Base-by-base conservation (phyloP, 2,329 filamentous ascomycete genomes). In the Colletotrichum tanaceti region DNA sequence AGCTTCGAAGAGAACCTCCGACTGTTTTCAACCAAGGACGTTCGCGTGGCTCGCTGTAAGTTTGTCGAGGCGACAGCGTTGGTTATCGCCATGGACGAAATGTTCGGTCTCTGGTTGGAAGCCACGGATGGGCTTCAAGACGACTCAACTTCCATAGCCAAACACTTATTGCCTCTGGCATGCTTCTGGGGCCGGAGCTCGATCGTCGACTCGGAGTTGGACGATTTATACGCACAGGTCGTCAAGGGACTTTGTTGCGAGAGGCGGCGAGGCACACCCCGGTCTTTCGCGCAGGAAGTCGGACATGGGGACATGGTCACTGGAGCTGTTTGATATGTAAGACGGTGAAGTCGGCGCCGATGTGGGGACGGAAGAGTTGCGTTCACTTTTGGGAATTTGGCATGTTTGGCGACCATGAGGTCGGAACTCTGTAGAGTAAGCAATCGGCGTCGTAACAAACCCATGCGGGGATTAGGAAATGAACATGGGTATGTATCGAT, bases 71-170 rank as follows among this genome's bases (percentile, higher is more conserved):
- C 39, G 16, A 14, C 65, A 4, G 58, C 28, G 14, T 61, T 5
- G 4, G 46, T 59, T 5, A 66, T 66, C 28, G 62, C 67, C 1
- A 49, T 54, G 46, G 58, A 70, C 2, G 67, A 66, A 11, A 10
- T 13, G 1, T 46, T 50, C 7, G 58, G 57, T 2, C 4, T 58
- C 1, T 63, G 47, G 28, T 28, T 66, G 1, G n/a, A 43, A 2
- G 52, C 35, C 35, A 20, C 18, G 3, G 14, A 49, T 1, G n/a
- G 1, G 5, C 32, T 70, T 1, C 58, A 63, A 20, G 46, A 65
- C 2, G 41, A 18, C 10, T 0, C 16, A 1, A 1, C 10, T 7
- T 22, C 46, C 14, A n/a, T 22, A 16, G 43, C 16, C 4, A 46
- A 24, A 11, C 50, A 62, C 1, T 50, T 50, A 6, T 24, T 57